A percentile compares a stretch with the other conserved stretches of the same genome.
These are phyloP conservation scores for Apiospora rasikravindrae DNA, from an alignment of 2,329 filamentous ascomycete genomes.

Conservation along the genomic window DNA sequence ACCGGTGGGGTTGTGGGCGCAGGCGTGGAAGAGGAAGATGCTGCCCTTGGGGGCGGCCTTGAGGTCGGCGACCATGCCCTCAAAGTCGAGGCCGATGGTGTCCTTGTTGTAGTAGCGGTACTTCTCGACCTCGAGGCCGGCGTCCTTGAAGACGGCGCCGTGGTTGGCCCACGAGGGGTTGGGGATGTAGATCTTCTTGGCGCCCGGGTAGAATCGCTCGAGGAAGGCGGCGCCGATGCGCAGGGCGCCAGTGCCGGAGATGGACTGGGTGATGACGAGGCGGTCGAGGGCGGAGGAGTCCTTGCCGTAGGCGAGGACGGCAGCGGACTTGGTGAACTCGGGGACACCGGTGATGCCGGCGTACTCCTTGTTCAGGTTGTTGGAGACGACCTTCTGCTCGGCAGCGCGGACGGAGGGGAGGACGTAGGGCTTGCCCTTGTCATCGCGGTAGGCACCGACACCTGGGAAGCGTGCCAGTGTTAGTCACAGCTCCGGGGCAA, in stretches of 20 bases:
- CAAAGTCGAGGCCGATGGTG: constrained; percentile 97
- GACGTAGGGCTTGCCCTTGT: constrained; percentile 97
- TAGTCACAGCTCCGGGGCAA: constrained; percentile 25
- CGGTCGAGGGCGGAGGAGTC: constrained; percentile 79
- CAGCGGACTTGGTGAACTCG: constrained; percentile 90
- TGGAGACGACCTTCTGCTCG: constrained; percentile 82
- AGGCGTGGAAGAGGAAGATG: constrained; percentile 93
- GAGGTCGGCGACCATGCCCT: constrained; percentile 89
- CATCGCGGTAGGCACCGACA: constrained; percentile 97
- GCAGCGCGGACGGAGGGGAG: constrained; percentile 90
- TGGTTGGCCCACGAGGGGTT: constrained; percentile 98
- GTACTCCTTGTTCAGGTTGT: constrained; percentile 93
- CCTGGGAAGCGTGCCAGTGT: constrained; percentile 52
- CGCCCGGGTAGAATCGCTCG: constrained; percentile 85
- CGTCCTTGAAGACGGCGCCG: constrained; percentile 93
- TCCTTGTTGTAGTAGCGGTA: constrained; percentile 99
- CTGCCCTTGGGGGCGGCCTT: constrained; percentile 85
- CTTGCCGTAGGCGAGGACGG: constrained; percentile 85
- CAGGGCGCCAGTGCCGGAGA: constrained; percentile 95
- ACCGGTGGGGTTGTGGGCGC: constrained; percentile 97
- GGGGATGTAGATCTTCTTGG: constrained; percentile 96
- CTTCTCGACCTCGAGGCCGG: constrained; percentile 87
- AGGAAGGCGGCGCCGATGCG: constrained; percentile 95
- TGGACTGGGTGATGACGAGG: constrained; percentile 93
- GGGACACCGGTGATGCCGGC: constrained; percentile 96